Conservation (phyloP, 1,284 basidiomycete species). For the Inonotus hispidus region DNA sequence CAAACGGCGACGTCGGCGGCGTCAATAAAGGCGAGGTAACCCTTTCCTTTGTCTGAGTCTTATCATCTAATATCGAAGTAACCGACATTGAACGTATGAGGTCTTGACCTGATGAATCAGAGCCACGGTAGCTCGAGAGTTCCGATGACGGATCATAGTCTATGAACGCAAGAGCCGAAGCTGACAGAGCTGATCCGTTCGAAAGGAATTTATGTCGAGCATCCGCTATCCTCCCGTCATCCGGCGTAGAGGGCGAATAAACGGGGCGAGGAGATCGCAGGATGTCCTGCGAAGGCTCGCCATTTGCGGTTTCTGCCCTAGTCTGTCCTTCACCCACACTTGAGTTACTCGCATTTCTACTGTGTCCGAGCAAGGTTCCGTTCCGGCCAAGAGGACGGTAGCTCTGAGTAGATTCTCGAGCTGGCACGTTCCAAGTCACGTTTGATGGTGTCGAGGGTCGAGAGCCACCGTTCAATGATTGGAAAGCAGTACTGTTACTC, state of each 20-base stretch:
- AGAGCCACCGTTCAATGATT: slow-evolving; percentile 53
- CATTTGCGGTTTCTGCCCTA: not conserved
- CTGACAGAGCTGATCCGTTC: slow-evolving; percentile 13
- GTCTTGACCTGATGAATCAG: slow-evolving; percentile 1
- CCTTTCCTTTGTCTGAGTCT: slow-evolving; percentile 22
- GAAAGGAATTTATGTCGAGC: slow-evolving; percentile 42
- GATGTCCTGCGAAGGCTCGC: not conserved
- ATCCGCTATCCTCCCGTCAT: slow-evolving; percentile 46
- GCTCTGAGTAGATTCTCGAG: slow-evolving; percentile 4
- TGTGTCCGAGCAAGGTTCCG: slow-evolving; percentile 39
- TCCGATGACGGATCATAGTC: slow-evolving; percentile 12
- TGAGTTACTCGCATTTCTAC: slow-evolving; percentile 48
- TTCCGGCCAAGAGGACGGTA: slow-evolving; percentile 26
- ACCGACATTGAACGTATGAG: not conserved
- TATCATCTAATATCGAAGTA: slow-evolving; percentile 1
- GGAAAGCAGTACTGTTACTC: slow-evolving; percentile 41
- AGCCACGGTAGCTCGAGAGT: not conserved
- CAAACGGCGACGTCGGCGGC: slow-evolving; percentile 43
- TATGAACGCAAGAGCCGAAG: slow-evolving; percentile 15
- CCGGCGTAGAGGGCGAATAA: slow-evolving; percentile 31
- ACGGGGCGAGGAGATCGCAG: slow-evolving; percentile 3
- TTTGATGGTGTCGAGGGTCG: slow-evolving; percentile 70
- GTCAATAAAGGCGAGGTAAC: slow-evolving; percentile 19
- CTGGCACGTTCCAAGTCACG: slow-evolving; percentile 46
- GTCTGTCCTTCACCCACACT: slow-evolving; percentile 23